Conservation (phyloP, 1,284 basidiomycete genomes). For the Austropuccinia psidii region DNA sequence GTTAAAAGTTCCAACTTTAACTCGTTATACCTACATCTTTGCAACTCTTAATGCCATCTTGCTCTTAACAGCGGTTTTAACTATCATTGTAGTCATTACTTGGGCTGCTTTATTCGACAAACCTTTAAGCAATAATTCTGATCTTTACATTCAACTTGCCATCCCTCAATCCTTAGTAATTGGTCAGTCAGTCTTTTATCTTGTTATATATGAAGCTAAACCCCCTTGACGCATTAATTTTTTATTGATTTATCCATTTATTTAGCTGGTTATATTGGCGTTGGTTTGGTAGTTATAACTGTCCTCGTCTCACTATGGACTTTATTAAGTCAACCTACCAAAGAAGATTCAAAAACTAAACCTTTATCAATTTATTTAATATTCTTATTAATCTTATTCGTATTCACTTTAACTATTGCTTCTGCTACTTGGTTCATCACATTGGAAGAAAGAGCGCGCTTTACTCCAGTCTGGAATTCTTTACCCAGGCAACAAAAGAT, state of each 20-base stretch:
- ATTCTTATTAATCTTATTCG: not conserved
- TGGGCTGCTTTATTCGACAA: conserved; percentile 2
- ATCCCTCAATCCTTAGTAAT: not conserved
- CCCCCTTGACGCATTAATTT: not conserved
- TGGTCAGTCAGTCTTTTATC: not conserved
- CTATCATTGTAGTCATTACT: conserved; percentile 9
- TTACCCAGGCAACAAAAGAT: not conserved
- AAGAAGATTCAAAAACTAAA: conserved; percentile 14
- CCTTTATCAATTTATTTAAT: conserved; percentile 10
- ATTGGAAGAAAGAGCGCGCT: conserved; percentile 1
- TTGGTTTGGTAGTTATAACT: not conserved
- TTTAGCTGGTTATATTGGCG: conserved; percentile 14
- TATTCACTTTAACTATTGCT: conserved; percentile 15
- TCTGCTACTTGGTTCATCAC: conserved; percentile 33
- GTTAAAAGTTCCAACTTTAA: conserved; percentile 16
- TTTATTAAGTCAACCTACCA: conserved; percentile 12
- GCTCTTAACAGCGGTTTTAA: conserved; percentile 10
- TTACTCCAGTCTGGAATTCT: conserved; percentile 20
- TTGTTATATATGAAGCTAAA: too few relatives aligned
- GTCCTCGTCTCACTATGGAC: conserved; percentile 23
- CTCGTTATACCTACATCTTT: conserved; percentile 36
- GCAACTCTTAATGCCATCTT: conserved; percentile 19
- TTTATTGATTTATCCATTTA: not conserved
- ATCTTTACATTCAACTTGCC: conserved; percentile 14
- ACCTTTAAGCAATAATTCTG: not conserved